phyloP scores from a whole-genome alignment of 306 rosid species.

The Herpetospermum pedunculosum region DNA sequence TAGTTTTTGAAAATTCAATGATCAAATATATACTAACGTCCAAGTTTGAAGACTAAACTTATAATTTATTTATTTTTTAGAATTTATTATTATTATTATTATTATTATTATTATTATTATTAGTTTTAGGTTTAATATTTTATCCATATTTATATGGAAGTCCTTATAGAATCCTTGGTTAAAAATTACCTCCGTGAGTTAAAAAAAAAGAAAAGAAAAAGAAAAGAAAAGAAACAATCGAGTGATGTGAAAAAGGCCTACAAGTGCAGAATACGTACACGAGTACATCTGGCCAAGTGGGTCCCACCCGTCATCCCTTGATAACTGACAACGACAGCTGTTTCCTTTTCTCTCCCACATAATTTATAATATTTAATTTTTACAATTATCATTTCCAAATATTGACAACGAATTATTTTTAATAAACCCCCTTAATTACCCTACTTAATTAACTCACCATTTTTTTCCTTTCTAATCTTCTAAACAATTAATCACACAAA shows the following conservation, averaged over 20 bases:
- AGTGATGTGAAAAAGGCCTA: background rate
- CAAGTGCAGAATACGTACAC: slow-evolving; percentile 12
- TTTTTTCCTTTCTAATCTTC: background rate
- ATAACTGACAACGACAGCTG: slow-evolving; percentile 9
- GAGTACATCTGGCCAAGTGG: slow-evolving; percentile 9
- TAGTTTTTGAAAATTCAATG: too few species aligned
- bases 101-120: too few species aligned
- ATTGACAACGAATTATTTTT: background rate
- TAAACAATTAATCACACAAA: background rate
- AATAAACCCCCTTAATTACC: background rate
- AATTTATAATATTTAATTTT: background rate
- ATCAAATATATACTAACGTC: too few species aligned
- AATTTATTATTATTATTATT: too few species aligned
- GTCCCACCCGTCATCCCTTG: background rate
- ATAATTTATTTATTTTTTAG: too few species aligned
- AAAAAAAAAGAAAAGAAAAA: background rate
- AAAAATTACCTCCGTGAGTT: too few species aligned
- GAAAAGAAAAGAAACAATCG: background rate
- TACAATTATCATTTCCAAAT: background rate
- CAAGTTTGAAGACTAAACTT: too few species aligned
- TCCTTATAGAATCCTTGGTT: too few species aligned
- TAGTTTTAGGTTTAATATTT: too few species aligned
- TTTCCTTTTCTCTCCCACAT: background rate
- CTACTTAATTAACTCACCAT: background rate
- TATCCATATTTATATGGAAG: too few species aligned